Evolutionary conservation across 2,329 filamentous ascomycete species (phyloP).

Genomic region (Botrytis porri): DNA sequence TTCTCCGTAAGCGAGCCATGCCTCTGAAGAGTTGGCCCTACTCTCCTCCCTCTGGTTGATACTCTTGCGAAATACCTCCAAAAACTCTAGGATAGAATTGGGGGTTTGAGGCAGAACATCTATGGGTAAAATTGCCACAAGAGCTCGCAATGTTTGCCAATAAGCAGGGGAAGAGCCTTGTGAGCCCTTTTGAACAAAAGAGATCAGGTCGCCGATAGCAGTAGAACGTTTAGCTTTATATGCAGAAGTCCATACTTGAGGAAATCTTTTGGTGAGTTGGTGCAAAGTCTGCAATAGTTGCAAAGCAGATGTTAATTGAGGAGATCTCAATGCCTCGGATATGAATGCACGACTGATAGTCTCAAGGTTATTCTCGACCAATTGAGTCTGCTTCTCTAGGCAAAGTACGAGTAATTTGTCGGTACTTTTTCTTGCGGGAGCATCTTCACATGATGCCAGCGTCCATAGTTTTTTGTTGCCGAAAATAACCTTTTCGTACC

Average conservation of each 20-base stretch:
- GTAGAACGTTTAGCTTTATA: constrained; percentile 53
- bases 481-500: constrained; percentile 65
- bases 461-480: constrained; percentile 63
- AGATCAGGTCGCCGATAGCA: constrained; percentile 56
- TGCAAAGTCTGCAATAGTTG: constrained; percentile 68
- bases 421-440: constrained; percentile 49
- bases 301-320: constrained; percentile 70
- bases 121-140: constrained; percentile 57
- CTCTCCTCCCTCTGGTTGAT: constrained; percentile 73
- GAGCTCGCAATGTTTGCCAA: constrained; percentile 65
- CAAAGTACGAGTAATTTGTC: constrained; percentile 52
- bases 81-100: constrained; percentile 57
- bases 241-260: constrained; percentile 70
- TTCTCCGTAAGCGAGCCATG: constrained; percentile 74
- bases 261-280: constrained; percentile 60
- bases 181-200: constrained; percentile 79
- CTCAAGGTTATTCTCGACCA: constrained; percentile 49
- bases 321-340: constrained; percentile 67
- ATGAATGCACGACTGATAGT: constrained; percentile 61
- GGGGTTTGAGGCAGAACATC: constrained; percentile 53
- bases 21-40: constrained; percentile 61
- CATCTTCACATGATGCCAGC: constrained; percentile 60
- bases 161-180: constrained; percentile 70
- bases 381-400: constrained; percentile 46
- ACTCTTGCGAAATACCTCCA: constrained; percentile 67